phyloP scores from a whole-genome alignment of 352 stramenopile genomes.

The Pythium rishiriense region DNA sequence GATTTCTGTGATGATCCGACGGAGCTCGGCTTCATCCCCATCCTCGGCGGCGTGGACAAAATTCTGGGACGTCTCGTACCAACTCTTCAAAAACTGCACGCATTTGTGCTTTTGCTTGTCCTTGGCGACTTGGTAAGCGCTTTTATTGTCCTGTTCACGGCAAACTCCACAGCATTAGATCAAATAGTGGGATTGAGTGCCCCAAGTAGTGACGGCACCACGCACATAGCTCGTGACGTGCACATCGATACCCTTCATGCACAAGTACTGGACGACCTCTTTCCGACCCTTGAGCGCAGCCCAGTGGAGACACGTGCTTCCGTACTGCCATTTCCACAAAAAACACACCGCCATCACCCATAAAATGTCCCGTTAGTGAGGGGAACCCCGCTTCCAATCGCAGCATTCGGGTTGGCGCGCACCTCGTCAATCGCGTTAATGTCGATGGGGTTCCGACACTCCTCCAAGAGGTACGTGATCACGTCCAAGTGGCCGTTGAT shows the following conservation, averaged over 20 bases:
- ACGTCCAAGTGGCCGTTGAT: constrained; percentile 89
- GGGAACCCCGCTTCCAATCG: not conserved
- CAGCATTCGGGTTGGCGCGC: not conserved
- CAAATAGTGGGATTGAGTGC: not conserved
- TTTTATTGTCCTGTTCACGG: constrained; percentile 80
- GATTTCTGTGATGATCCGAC: constrained; percentile 77
- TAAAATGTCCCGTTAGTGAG: not conserved
- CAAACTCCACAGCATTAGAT: not conserved
- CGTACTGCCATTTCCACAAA: constrained; percentile 48
- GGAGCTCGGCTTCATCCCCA: constrained; percentile 77
- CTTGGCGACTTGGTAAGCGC: constrained; percentile 85
- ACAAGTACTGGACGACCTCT: constrained; percentile 88
- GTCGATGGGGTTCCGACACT: constrained; percentile 78
- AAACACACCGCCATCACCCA: not conserved
- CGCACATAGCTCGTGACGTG: constrained; percentile 89
- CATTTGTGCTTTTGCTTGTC: constrained; percentile 89
- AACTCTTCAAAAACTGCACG: constrained; percentile 85
- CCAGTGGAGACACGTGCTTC: constrained; percentile 84
- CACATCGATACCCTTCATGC: constrained; percentile 88
- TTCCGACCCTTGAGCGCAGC: constrained; percentile 81
- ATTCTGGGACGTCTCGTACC: constrained; percentile 87
- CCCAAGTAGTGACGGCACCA: not conserved
- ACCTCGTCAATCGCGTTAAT: constrained; percentile 89
- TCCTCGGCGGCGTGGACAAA: constrained; percentile 85
- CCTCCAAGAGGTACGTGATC: constrained; percentile 78